Evolutionary conservation across 768 basidiomycete species (phyloP), one percentile per base, ranked within the genome.

Genomic region (Suillus americanus): DNA sequence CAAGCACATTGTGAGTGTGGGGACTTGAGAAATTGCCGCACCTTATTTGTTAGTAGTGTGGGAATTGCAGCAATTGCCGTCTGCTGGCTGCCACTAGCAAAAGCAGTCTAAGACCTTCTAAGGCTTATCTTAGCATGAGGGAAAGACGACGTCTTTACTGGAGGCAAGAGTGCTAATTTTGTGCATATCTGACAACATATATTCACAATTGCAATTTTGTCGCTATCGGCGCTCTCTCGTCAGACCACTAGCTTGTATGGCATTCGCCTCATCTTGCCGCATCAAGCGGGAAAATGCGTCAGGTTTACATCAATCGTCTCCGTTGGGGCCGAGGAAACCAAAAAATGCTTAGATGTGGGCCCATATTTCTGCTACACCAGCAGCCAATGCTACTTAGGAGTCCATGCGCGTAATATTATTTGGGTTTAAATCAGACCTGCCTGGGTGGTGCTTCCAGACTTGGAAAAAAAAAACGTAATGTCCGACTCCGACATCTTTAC

Each of bases 51-150:
- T 54, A 14, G 38, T 40, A 59, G 57, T 59, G 57, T 59, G 57
- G 40, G 57, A 59, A 59, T 28, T 59, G 6, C 20, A 7, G 5
- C 28, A 40, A 23, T 41, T 28, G 40, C 25, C 40, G 30, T 33
- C 30, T 33, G 33, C 30, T 6, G 53, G 30, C 38, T 57, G 23
- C 18, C 56, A 57, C 25, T 57, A 18, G 38, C 56, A 41, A 59
- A 56, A 20, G 53, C n/a, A 33, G 53, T 33, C 5, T 12, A n/a
- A 33, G 20, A 20, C 20, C 10, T 18, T 51, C 50, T 16, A 16
- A 51, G 51, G 51, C 28, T 35, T 54, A 54, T 54, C 53, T 54
- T n/a, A n/a, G 33, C 53, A 54, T 37, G 53, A 54, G 53, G 53
- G 12, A 35, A 30, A 53, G 51, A 53, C 50, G 50, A 51, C 50